Conservation (phyloP, 2,329 filamentous ascomycete genomes). For the Phyllosticta citribraziliensis region DNA sequence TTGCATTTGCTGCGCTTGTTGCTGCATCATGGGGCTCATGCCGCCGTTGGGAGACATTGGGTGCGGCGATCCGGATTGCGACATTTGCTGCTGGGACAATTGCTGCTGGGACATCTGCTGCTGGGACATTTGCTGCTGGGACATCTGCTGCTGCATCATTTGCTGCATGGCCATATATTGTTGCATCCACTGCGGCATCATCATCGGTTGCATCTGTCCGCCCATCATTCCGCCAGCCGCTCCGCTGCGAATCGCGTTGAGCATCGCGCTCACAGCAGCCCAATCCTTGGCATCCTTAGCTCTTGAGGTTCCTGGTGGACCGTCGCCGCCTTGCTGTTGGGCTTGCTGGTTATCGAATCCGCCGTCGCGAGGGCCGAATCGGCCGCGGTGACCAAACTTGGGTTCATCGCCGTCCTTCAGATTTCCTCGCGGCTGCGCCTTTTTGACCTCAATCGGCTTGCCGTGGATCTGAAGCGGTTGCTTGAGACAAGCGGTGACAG, state of each 20-base stretch:
- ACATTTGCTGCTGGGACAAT: conserved; percentile 1
- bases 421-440: conserved; percentile 90
- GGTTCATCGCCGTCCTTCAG: conserved; percentile 64
- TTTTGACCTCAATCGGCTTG: conserved; percentile 97
- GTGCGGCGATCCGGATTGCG: neutral
- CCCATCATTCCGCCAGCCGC: conserved; percentile 42
- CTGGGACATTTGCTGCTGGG: conserved; percentile 2
- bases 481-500: conserved; percentile 82
- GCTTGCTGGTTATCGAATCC: conserved; percentile 38
- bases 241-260: conserved; percentile 23
- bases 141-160: conserved; percentile 12
- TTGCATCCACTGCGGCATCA: conserved; percentile 50
- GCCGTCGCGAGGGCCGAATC: conserved; percentile 28
- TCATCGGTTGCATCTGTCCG: conserved; percentile 25
- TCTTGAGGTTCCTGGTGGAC: conserved; percentile 54
- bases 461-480: conserved; percentile 83
- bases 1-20: conserved; percentile 22
- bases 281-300: conserved; percentile 98
- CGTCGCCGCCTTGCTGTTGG: conserved; percentile 31
- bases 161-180: conserved; percentile 31
- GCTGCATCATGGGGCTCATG: conserved; percentile 16
- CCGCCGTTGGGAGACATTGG: conserved; percentile 18
- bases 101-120: conserved; percentile 19
- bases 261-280: conserved; percentile 31
- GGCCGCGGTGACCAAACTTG: conserved; percentile 26